A percentile compares a stretch with the other conserved stretches of the same genome.
Evolutionary conservation across 805 yeast genomes (phyloP).

Genomic region (Nakazawaea peltata): DNA sequence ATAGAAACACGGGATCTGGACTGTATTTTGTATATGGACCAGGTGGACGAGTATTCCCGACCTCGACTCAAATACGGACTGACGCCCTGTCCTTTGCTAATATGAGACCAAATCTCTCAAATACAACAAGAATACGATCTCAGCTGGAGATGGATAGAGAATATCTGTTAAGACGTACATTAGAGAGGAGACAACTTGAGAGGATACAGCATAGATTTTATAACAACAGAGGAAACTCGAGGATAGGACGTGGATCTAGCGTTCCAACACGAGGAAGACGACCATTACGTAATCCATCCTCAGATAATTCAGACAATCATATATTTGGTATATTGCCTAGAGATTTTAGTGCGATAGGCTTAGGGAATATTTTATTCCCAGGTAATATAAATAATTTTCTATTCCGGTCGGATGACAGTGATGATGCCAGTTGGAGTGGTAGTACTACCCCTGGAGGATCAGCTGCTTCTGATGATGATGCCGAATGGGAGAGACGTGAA

Average conservation of each 20-base stretch:
- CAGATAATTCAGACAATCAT: too few relatives aligned
- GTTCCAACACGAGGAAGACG: too few relatives aligned
- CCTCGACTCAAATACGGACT: not conserved
- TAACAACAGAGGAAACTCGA: not conserved
- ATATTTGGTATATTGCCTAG: not conserved
- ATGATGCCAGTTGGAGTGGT: too few relatives aligned
- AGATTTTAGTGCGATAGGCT: conserved; percentile 1
- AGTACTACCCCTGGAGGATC: too few relatives aligned
- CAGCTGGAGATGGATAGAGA: conserved; percentile 3
- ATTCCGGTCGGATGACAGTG: conserved; percentile 3
- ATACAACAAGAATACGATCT: conserved; percentile 7
- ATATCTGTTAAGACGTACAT: not conserved
- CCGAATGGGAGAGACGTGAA: conserved; percentile 1
- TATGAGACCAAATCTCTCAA: not conserved
- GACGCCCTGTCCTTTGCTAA: conserved; percentile 4
- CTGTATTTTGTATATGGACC: too few relatives aligned
- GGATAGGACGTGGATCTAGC: too few relatives aligned
- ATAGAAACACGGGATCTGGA: too few relatives aligned
- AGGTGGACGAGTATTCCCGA: conserved; percentile 7
- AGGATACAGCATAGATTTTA: not conserved
- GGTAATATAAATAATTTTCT: conserved; percentile 3
- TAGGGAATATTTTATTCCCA: conserved; percentile 2
- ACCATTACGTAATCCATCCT: too few relatives aligned
- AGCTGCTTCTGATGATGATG: too few relatives aligned
- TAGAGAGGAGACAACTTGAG: conserved; percentile 1